phyloP scores from a whole-genome alignment of 176 grass and related monocot species.

The Oryza australiensis region DNA sequence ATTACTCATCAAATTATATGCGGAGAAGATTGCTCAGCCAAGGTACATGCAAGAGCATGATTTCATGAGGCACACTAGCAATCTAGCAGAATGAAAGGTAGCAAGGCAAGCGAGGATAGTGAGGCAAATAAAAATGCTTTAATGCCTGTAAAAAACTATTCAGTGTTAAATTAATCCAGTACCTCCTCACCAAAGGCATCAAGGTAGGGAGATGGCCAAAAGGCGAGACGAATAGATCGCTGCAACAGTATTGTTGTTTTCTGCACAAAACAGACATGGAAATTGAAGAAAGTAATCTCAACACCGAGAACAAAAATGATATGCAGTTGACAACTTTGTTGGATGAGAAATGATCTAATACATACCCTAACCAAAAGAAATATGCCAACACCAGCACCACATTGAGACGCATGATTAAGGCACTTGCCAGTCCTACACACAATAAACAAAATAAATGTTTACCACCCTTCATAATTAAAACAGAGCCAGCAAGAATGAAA shows the following conservation, averaged over 20 bases:
- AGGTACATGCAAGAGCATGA: not conserved
- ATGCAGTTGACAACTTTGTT: slow-evolving; percentile 19
- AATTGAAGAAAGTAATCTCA: slow-evolving; percentile 21
- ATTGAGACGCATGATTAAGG: slow-evolving; percentile 71
- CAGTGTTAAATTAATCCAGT: slow-evolving; percentile 26
- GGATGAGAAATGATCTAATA: slow-evolving; percentile 26
- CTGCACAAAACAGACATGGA: slow-evolving; percentile 48
- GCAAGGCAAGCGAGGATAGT: not conserved
- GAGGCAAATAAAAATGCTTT: not conserved
- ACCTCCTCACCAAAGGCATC: slow-evolving; percentile 98
- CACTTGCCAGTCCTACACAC: slow-evolving; percentile 77
- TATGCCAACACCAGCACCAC: slow-evolving; percentile 90
- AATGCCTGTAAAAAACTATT: not conserved
- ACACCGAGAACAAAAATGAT: slow-evolving; percentile 6
- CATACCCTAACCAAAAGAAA: slow-evolving; percentile 98
- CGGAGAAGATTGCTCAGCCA: not conserved
- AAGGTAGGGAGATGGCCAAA: slow-evolving; percentile 94
- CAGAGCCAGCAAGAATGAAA: not conserved
- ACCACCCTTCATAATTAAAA: slow-evolving; percentile 13
- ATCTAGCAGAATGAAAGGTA: not conserved
- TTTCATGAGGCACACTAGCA: not conserved
- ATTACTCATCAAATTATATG: not conserved
- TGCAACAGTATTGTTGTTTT: slow-evolving; percentile 96
- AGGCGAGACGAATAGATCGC: slow-evolving; percentile 73
- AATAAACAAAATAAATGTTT: slow-evolving; percentile 19